Evolutionary conservation across 2,329 filamentous ascomycete species (phyloP).

Genomic region (Nothophaeocryptopus gaeumannii): DNA sequence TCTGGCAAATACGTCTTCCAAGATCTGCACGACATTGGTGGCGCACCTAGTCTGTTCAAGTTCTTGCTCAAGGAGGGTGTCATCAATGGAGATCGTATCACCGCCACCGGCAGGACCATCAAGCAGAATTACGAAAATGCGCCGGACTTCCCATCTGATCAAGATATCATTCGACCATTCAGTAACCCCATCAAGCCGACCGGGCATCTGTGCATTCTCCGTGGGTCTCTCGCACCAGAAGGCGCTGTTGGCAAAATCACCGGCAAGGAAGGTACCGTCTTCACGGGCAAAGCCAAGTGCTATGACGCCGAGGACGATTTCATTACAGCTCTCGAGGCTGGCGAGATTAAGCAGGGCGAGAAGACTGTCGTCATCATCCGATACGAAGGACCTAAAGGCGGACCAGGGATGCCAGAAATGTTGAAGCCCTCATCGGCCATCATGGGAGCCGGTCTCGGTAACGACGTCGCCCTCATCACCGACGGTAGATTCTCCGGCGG

Average conservation of each 20-base stretch:
- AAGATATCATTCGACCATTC: conserved; percentile 67
- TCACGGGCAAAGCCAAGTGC: conserved; percentile 67
- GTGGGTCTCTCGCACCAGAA: conserved; percentile 66
- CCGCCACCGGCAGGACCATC: conserved; percentile 51
- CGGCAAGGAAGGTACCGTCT: conserved; percentile 67
- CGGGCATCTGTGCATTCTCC: conserved; percentile 71
- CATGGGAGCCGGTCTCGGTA: conserved; percentile 70
- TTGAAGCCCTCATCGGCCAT: conserved; percentile 69
- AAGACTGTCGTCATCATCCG: conserved; percentile 75
- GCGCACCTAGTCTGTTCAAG: conserved; percentile 50
- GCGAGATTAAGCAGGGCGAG: conserved; percentile 70
- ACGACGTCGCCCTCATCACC: conserved; percentile 71
- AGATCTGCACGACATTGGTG: conserved; percentile 57
- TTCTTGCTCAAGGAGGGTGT: conserved; percentile 51
- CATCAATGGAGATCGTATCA: conserved; percentile 48
- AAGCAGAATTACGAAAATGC: conserved; percentile 53
- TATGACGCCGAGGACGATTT: conserved; percentile 70
- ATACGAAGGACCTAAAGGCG: conserved; percentile 71
- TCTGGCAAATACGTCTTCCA: conserved; percentile 56
- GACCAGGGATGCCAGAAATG: conserved; percentile 74
- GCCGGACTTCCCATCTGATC: conserved; percentile 64
- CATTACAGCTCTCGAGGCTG: conserved; percentile 63
- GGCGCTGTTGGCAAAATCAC: conserved; percentile 74
- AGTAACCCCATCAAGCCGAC: conserved; percentile 68
- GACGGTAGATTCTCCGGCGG: conserved; percentile 77